phyloP scores from a whole-genome alignment of 306 rosid species.

The Ormosia emarginata region DNA sequence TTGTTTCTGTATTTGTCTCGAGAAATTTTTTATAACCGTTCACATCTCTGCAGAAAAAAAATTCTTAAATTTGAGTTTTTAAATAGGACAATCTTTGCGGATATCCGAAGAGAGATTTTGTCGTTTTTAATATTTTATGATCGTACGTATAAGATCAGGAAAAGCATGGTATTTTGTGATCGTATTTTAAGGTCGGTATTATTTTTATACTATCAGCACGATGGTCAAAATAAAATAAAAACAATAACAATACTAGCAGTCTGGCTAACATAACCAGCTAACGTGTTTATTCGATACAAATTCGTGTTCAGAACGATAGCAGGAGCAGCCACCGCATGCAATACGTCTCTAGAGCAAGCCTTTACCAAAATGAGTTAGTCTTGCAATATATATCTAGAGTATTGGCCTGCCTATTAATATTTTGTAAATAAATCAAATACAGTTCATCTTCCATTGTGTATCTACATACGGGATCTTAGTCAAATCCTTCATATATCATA shows the following conservation, averaged over 20 bases:
- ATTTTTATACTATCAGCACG: background rate
- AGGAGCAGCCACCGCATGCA: background rate
- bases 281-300: background rate
- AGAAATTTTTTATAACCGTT: no score
- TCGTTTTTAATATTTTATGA: no score
- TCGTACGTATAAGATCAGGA: no score
- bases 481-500: background rate
- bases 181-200: background rate
- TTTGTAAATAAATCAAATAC: background rate
- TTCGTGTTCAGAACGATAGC: background rate
- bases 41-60: no score
- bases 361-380: background rate
- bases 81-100: no score
- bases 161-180: background rate
- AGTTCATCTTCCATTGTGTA: background rate
- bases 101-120: no score
- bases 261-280: background rate
- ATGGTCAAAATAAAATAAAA: background rate
- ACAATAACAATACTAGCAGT: background rate
- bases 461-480: background rate
- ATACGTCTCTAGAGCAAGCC: slow-evolving; percentile 9
- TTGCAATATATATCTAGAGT: background rate
- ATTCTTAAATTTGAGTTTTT: no score
- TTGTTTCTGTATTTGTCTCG: no score
- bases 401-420: background rate